Evolutionary conservation across 2,329 filamentous ascomycete genomes (phyloP).

Genomic region (Aspergillus sp.): DNA sequence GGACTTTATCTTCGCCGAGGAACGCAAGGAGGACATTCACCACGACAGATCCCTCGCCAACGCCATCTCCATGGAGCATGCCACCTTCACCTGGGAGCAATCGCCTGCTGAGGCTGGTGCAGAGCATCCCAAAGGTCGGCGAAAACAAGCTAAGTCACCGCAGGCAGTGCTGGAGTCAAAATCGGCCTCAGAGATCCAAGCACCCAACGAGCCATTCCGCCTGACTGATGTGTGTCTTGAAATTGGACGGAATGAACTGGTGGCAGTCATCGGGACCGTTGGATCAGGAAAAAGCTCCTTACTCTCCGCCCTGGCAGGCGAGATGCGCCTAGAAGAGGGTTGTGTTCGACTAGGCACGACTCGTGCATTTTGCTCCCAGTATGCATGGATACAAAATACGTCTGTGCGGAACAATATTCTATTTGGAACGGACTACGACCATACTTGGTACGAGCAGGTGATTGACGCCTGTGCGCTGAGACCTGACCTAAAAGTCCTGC

Average conservation of each 20-base stretch:
- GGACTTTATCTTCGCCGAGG: constrained; percentile 82
- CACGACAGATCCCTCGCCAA: constrained; percentile 52
- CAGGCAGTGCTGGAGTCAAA: not conserved
- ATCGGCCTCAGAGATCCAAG: not conserved
- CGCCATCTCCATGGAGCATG: constrained; percentile 66
- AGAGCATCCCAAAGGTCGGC: not conserved
- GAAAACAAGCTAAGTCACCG: too few relatives aligned
- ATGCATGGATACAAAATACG: too few relatives aligned
- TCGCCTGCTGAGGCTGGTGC: constrained; percentile 14
- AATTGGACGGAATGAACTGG: constrained; percentile 36
- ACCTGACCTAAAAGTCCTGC: too few relatives aligned
- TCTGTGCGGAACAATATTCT: too few relatives aligned
- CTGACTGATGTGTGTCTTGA: constrained; percentile 37
- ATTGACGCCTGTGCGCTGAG: too few relatives aligned
- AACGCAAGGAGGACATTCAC: constrained; percentile 68
- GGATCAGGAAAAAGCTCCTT: constrained; percentile 89
- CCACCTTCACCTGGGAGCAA: constrained; percentile 72
- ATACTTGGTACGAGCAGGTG: too few relatives aligned
- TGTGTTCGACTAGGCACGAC: constrained; percentile 28
- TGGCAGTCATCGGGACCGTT: constrained; percentile 63
- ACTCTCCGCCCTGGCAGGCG: constrained; percentile 82
- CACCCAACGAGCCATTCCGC: constrained; percentile 32
- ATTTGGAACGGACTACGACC: too few relatives aligned
- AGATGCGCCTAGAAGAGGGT: constrained; percentile 73
- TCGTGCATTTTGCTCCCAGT: too few relatives aligned